A percentile compares a stretch with the other conserved stretches of the same genome.
phyloP scores from a whole-genome alignment of 2,329 filamentous ascomycete species.

The Nemania sp. region DNA sequence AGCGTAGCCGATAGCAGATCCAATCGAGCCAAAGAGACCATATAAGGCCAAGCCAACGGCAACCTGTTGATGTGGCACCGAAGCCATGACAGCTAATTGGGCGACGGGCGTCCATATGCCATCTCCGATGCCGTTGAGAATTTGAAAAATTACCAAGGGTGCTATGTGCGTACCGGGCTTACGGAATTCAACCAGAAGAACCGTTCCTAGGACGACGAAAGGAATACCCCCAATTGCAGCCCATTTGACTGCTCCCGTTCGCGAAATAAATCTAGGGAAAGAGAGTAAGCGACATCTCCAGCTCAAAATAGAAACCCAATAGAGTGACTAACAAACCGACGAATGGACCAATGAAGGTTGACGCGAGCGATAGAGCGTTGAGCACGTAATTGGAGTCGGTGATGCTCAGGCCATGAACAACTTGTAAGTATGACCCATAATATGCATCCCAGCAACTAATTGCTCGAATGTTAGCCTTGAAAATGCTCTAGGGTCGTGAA shows the following conservation, averaged over 20 bases:
- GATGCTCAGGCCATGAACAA: slow-evolving; percentile 6
- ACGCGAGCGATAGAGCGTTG: slow-evolving; percentile 8
- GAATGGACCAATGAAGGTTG: slow-evolving; percentile 6
- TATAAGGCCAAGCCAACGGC: slow-evolving; percentile 4
- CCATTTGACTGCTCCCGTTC: slow-evolving; percentile 8
- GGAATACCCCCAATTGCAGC: slow-evolving; percentile 5
- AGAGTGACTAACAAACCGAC: slow-evolving; percentile 6
- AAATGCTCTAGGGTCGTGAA: not conserved
- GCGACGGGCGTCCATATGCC: slow-evolving; percentile 6
- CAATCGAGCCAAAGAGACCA: slow-evolving; percentile 8
- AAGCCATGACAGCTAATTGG: slow-evolving; percentile 12
- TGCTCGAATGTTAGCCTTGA: not conserved
- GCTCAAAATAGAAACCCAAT: too few species aligned
- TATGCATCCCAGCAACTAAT: slow-evolving; percentile 11
- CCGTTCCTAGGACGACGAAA: slow-evolving; percentile 7
- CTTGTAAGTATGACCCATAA: slow-evolving; percentile 11
- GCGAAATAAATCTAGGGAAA: too few species aligned
- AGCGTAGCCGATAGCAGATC: not conserved
- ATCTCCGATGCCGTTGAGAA: slow-evolving; percentile 6
- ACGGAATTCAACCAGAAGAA: slow-evolving; percentile 11
- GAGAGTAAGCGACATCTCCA: too few species aligned
- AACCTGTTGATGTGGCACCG: slow-evolving; percentile 9
- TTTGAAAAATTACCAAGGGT: slow-evolving; percentile 6
- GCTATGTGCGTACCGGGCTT: slow-evolving; percentile 5
- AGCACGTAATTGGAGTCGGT: slow-evolving; percentile 5